Base-by-base conservation (phyloP, 2,329 filamentous ascomycete genomes). In the Trichophyton schoenleinii region DNA sequence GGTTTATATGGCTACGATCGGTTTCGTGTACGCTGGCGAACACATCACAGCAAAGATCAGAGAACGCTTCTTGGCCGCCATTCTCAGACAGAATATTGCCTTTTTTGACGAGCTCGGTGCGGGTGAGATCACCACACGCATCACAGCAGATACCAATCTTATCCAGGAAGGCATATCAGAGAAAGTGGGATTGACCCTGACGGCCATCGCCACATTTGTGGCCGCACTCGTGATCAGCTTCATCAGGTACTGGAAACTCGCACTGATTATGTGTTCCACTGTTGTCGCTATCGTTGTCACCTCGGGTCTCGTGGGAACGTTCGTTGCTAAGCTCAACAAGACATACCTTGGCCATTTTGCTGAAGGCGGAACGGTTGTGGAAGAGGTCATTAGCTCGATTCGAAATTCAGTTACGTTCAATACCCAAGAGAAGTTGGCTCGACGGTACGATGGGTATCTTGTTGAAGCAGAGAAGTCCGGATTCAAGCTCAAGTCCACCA, bases 101-200 rank as follows among this genome's bases (percentile, higher is more conserved):
- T 91, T 88, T 73, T 91, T 91, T 73, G 91, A 95, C 72, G 89
- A 89, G 67, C 80, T 92, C 3, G 89, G 89, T 42, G 85, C 88
- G 48, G 89, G 89, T 49, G 90, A 94, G 73, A 86, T 95, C 60
- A 91, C 89, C 0, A 91, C 88, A 0, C 83, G 89, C 64, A 92
- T 95, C 66, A 95, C 89, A 0, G 84, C 88, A 5, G 89, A 95
- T 69, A 91, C 87, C 46, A 94, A 92, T 67, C 76, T 90, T 59
- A 84, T 95, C 57, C 90, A 94, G 72, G 88, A 91, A 65, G 90
- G 89, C 58, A 91, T 95, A 42, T 89, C 87, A 0, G 87, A 91
- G 71, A 92, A 92, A 75, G 80, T 91, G 53, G 82, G 82, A 36
- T 74, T 91, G 64, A 28, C 52, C 31, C 3, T 55, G 6, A 55